Conservation (phyloP, 2,329 filamentous ascomycete species). For the Pseudogymnoascus pannorum region DNA sequence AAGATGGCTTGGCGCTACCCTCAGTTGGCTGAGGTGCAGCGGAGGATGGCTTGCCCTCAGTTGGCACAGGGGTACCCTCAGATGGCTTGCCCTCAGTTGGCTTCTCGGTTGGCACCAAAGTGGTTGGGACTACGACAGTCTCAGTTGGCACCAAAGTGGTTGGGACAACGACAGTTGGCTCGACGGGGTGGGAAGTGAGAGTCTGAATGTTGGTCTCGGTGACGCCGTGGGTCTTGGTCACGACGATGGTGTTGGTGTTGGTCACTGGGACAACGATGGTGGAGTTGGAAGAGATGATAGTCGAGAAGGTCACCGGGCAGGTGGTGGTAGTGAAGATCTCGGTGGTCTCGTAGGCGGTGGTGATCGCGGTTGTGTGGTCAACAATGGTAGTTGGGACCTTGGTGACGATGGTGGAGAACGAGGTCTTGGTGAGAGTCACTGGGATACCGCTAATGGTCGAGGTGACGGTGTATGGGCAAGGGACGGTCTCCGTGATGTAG, state of each 20-base stretch:
- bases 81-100: slow-evolving; percentile 19
- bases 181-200: slow-evolving; percentile 15
- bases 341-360: slow-evolving; percentile 31
- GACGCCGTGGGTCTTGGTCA: slow-evolving; percentile 32
- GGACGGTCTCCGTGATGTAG: slow-evolving; percentile 12
- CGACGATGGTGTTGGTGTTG: slow-evolving; percentile 34
- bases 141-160: slow-evolving; percentile 20
- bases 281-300: slow-evolving; percentile 36
- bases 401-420: slow-evolving; percentile 14
- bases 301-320: slow-evolving; percentile 33
- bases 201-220: slow-evolving; percentile 11
- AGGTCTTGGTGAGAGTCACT: slow-evolving; percentile 1
- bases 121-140: slow-evolving; percentile 19
- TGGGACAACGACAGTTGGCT: slow-evolving; percentile 19
- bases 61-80: slow-evolving; percentile 17
- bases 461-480: slow-evolving; percentile 8
- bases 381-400: slow-evolving; percentile 23
- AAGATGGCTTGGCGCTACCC: slow-evolving; percentile 12
- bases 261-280: slow-evolving; percentile 39
- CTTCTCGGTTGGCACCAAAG: slow-evolving; percentile 14
- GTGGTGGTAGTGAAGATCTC: slow-evolving; percentile 35
- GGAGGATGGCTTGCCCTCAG: slow-evolving; percentile 11
- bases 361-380: slow-evolving; percentile 31
- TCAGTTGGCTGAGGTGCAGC: too few species aligned
- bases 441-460: slow-evolving; percentile 9